Evolutionary conservation across 2,329 filamentous ascomycete species (phyloP).

Genomic region (Remersonia thermophila): DNA sequence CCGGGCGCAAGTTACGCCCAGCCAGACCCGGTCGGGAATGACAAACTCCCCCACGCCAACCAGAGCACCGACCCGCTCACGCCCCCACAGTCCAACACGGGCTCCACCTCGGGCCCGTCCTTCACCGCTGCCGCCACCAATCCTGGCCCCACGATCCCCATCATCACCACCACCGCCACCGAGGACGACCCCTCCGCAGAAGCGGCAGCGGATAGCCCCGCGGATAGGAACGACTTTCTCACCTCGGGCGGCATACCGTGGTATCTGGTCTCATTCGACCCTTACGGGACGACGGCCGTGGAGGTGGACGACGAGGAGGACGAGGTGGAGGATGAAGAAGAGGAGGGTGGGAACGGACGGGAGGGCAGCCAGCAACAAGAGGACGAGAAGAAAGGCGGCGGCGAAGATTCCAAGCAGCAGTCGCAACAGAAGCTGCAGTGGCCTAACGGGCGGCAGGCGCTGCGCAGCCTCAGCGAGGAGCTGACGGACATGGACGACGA

Average conservation of each 20-base stretch:
- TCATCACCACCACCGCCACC: neutral
- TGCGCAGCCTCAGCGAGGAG: constrained; percentile 63
- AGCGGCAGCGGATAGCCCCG: constrained; percentile 20
- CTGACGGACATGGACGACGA: constrained; percentile 72
- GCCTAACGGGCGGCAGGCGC: constrained; percentile 47
- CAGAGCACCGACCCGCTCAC: constrained; percentile 45
- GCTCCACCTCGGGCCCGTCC: too few species aligned
- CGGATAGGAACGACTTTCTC: too few species aligned
- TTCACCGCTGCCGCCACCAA: neutral
- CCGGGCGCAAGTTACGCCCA: constrained; percentile 6
- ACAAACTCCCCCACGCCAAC: constrained; percentile 12
- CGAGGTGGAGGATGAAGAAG: neutral
- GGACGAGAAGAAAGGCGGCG: too few species aligned
- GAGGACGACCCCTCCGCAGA: neutral
- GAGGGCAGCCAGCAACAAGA: neutral
- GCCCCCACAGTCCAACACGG: constrained; percentile 43
- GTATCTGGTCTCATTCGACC: constrained; percentile 75
- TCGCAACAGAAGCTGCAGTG: neutral
- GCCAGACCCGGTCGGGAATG: too few species aligned
- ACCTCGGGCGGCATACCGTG: constrained; percentile 71
- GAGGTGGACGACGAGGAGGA: constrained; percentile 30
- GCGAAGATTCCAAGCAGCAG: too few species aligned
- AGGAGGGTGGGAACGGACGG: neutral
- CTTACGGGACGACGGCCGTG: constrained; percentile 64
- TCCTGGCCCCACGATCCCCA: constrained; percentile 3